phyloP scores from a whole-genome alignment of 1,284 basidiomycete species.

The Leccinum subrobustum region DNA sequence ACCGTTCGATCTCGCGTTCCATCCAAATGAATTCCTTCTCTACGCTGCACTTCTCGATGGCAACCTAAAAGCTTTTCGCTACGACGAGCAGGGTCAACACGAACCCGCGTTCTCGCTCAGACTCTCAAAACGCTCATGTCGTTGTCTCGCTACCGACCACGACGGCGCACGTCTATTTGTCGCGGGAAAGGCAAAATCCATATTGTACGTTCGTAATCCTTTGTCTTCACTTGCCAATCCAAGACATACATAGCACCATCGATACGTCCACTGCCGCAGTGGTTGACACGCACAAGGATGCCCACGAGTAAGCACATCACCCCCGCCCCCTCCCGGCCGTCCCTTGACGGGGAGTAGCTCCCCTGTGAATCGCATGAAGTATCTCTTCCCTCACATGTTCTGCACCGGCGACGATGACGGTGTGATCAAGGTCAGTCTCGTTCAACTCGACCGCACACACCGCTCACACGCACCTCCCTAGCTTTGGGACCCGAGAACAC shows the following conservation, averaged over 20 bases:
- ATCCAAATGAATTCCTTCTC: constrained; percentile 68
- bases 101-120: constrained; percentile 53
- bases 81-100: constrained; percentile 64
- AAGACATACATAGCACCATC: constrained; percentile 50
- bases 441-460: background rate
- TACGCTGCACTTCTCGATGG: constrained; percentile 83
- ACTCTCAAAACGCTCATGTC: constrained; percentile 75
- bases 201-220: constrained; percentile 61
- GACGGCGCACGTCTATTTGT: constrained; percentile 71
- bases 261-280: constrained; percentile 67
- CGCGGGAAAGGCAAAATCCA: constrained; percentile 80
- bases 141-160: constrained; percentile 63
- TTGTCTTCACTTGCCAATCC: background rate
- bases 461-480: constrained; percentile 29
- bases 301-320: constrained; percentile 72
- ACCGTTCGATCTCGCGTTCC: constrained; percentile 88
- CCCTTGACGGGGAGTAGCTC: constrained; percentile 54
- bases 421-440: constrained; percentile 73
- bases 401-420: constrained; percentile 94
- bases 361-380: constrained; percentile 81
- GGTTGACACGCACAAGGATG: constrained; percentile 59
- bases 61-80: constrained; percentile 77
- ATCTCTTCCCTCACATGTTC: constrained; percentile 66
- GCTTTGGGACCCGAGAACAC: constrained; percentile 87
- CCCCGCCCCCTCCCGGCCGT: constrained; percentile 11